Evolutionary conservation across 2,329 filamentous ascomycete genomes (phyloP).

Genomic region (Epichloe sibirici): DNA sequence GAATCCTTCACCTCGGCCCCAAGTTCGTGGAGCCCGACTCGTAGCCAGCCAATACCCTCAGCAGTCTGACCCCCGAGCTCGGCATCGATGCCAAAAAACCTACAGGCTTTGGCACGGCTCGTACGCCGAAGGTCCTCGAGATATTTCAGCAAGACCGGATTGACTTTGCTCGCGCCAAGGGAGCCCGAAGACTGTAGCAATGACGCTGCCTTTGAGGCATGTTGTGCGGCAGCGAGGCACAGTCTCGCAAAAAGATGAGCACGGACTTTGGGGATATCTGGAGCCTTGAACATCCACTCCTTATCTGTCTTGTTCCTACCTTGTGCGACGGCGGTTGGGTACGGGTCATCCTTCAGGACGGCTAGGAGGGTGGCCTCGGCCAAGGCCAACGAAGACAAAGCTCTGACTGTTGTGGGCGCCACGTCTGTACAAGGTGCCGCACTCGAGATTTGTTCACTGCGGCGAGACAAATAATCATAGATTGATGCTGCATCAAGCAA

Average conservation of each 20-base stretch:
- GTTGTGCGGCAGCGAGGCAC: slow-evolving; percentile 78
- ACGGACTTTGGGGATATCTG: slow-evolving; percentile 77
- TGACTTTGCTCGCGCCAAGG: slow-evolving; percentile 36
- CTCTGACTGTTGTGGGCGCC: slow-evolving; percentile 37
- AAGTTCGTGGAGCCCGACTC: slow-evolving; percentile 63
- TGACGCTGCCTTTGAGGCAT: slow-evolving; percentile 60
- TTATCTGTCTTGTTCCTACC: slow-evolving; percentile 70
- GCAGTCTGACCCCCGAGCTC: slow-evolving; percentile 78
- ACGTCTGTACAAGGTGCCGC: slow-evolving; percentile 40
- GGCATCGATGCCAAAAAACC: slow-evolving; percentile 83
- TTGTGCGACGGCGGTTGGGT: slow-evolving; percentile 70
- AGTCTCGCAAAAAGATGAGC: slow-evolving; percentile 79
- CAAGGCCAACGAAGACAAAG: slow-evolving; percentile 54
- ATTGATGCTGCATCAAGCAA: slow-evolving; percentile 69
- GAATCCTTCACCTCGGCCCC: slow-evolving; percentile 44
- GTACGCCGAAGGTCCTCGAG: slow-evolving; percentile 62
- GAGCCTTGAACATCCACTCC: slow-evolving; percentile 94
- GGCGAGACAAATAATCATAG: slow-evolving; percentile 56
- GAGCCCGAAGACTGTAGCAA: slow-evolving; percentile 30
- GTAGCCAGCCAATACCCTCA: slow-evolving; percentile 75
- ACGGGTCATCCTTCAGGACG: slow-evolving; percentile 89
- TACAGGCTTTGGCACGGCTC: slow-evolving; percentile 71
- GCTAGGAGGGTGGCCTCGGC: slow-evolving; percentile 85
- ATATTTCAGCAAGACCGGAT: slow-evolving; percentile 58
- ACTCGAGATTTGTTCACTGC: slow-evolving; percentile 32